phyloP scores from a whole-genome alignment of 768 basidiomycete genomes.

The Phanerodontia chrysosporium region DNA sequence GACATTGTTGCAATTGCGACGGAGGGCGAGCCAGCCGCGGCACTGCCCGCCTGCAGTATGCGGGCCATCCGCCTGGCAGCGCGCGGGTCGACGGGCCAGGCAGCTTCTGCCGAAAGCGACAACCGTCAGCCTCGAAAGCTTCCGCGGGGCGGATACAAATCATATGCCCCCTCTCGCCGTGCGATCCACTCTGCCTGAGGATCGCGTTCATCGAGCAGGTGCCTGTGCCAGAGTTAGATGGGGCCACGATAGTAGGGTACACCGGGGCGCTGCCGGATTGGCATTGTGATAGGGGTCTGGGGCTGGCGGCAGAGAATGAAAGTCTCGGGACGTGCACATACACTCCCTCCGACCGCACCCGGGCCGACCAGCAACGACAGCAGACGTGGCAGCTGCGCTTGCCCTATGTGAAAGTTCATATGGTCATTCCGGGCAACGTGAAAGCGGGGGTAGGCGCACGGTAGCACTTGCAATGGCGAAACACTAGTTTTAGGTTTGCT shows the following conservation, averaged over 20 bases:
- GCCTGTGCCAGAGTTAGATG: background rate
- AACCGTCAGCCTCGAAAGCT: conserved; percentile 8
- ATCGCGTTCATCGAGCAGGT: background rate
- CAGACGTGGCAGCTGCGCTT: background rate
- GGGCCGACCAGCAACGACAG: background rate
- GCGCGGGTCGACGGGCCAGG: conserved; percentile 2
- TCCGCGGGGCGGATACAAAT: conserved; percentile 15
- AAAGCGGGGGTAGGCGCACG: background rate
- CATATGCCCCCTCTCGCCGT: background rate
- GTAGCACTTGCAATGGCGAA: background rate
- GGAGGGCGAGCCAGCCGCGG: conserved; percentile 7
- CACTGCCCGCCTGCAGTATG: background rate
- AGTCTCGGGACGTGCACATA: background rate
- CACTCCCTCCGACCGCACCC: background rate
- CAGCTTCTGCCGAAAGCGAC: background rate
- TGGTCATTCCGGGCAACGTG: background rate
- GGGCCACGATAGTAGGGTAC: background rate
- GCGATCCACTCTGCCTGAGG: background rate
- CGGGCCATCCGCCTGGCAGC: background rate
- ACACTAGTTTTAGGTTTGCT: background rate
- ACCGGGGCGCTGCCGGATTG: conserved; percentile 1
- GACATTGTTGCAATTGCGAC: conserved; percentile 11
- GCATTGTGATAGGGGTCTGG: background rate
- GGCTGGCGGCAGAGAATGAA: background rate
- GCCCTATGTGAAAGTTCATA: background rate